These are phyloP conservation scores for Debaryomyces singareniensis DNA, from an alignment of 1,139 yeast species.

Conservation along the genomic window DNA sequence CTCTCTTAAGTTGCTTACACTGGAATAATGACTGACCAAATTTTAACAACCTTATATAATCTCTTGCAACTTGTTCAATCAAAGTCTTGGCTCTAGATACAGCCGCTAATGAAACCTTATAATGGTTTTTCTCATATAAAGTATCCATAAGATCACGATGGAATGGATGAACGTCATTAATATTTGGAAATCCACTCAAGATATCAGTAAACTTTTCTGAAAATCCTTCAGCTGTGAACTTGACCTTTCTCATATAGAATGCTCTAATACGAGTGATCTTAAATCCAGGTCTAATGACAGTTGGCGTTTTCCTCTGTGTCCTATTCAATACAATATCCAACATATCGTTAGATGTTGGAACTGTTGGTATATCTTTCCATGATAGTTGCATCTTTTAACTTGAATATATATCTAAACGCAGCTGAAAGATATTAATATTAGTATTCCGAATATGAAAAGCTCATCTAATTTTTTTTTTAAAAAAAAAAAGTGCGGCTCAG, in stretches of 20 bases:
- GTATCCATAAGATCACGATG: constrained; percentile 98
- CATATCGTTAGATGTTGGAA: constrained; percentile 86
- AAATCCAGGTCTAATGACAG: constrained; percentile 95
- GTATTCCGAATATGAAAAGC: constrained; percentile 2
- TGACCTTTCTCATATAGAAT: constrained; percentile 97
- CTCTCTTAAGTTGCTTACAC: constrained; percentile 96
- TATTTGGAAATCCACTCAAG: constrained; percentile 86
- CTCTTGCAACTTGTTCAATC: constrained; percentile 94
- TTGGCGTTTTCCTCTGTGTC: constrained; percentile 97
- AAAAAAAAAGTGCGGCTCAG: too few relatives aligned
- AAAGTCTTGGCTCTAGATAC: constrained; percentile 89
- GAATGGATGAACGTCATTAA: constrained; percentile 96
- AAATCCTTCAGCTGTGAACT: constrained; percentile 93
- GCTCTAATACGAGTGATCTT: constrained; percentile 93
- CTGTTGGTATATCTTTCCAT: constrained; percentile 97
- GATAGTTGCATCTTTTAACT: constrained; percentile 74
- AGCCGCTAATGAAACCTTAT: constrained; percentile 95
- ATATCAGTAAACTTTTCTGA: constrained; percentile 84
- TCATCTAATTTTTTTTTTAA: constrained; percentile 4
- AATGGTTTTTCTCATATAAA: constrained; percentile 93
- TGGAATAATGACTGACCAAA: constrained; percentile 97
- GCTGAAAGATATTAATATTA: too few relatives aligned
- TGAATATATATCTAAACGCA: too few relatives aligned
- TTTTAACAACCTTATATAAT: constrained; percentile 85
- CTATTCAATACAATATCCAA: constrained; percentile 94